phyloP scores from a whole-genome alignment of 805 yeast genomes.

The Ogataea nitratoaversa region DNA sequence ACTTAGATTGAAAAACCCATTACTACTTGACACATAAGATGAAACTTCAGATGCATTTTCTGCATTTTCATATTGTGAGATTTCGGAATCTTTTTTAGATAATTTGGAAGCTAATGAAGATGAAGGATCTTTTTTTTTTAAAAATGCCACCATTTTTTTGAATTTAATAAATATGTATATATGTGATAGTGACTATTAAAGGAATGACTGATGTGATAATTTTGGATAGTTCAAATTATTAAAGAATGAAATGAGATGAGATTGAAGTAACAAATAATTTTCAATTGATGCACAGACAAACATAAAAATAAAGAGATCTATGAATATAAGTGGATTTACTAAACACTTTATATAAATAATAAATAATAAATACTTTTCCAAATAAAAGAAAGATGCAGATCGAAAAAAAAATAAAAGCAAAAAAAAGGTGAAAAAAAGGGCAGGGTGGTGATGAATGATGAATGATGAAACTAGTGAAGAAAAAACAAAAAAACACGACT shows the following conservation, averaged over 20 bases:
- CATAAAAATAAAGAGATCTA: no score
- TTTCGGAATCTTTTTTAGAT: background rate
- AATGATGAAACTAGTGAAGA: no score
- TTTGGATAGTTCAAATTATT: no score
- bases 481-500: no score
- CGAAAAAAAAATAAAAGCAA: background rate
- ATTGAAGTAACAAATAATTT: no score
- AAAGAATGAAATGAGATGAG: no score
- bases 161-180: no score
- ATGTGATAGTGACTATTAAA: no score
- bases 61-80: background rate
- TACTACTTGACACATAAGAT: constrained; percentile 6
- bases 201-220: no score
- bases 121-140: background rate
- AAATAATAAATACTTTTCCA: background rate
- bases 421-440: background rate
- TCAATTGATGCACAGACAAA: no score
- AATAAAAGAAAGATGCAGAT: constrained; percentile 1
- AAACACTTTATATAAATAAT: no score
- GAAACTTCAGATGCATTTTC: constrained; percentile 6
- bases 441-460: background rate
- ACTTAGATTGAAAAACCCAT: constrained; percentile 9
- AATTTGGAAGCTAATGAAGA: background rate
- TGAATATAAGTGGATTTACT: background rate
- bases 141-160: constrained; percentile 1